Conservation (phyloP, 1,284 basidiomycete species). For the Irpex sp. region DNA sequence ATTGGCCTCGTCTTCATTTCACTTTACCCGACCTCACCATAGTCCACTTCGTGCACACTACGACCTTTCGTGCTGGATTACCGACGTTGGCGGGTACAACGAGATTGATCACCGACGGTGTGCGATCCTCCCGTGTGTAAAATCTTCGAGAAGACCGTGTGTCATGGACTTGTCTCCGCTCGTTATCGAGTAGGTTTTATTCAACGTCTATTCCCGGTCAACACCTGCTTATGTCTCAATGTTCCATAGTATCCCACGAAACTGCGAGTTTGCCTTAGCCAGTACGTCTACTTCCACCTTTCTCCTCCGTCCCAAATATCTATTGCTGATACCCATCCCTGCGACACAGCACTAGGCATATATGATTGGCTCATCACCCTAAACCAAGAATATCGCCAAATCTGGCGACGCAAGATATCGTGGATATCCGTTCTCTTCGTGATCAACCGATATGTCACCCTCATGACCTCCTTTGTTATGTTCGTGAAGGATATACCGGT, state of each 20-base stretch:
- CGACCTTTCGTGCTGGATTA: neutral
- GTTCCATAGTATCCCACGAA: neutral
- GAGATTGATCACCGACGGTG: too few relatives aligned
- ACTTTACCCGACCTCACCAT: neutral
- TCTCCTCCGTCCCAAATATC: neutral
- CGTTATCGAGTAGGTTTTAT: neutral
- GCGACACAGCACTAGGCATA: neutral
- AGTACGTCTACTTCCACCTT: neutral
- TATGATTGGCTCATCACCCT: neutral
- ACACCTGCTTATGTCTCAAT: neutral
- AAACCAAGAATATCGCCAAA: neutral
- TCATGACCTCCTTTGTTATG: neutral
- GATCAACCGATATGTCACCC: neutral
- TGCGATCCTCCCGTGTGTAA: neutral
- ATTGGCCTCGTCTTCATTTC: neutral
- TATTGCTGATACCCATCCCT: neutral
- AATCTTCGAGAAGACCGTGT: neutral
- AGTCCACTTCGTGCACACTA: neutral
- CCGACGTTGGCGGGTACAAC: neutral
- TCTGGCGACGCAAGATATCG: neutral
- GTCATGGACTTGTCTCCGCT: neutral
- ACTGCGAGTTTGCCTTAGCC: neutral
- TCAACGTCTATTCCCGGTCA: neutral
- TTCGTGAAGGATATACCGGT: neutral
- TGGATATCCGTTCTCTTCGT: neutral